Base-by-base conservation (phyloP, 1,284 basidiomycete species). In the Ganoderma resinaceum region DNA sequence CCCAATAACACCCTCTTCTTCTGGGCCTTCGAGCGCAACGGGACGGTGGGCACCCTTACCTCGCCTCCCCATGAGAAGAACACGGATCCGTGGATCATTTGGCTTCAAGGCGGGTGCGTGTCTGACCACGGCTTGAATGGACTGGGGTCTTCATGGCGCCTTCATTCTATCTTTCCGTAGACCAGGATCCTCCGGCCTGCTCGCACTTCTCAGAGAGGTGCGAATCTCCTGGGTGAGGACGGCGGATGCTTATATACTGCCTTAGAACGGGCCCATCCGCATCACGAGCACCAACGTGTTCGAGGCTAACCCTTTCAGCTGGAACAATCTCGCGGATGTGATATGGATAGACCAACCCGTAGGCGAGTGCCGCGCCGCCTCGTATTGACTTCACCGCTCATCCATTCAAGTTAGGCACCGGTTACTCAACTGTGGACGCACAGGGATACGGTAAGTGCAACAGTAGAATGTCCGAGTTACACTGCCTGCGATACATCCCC, bases 261-360 rank as follows among this genome's bases (percentile, higher is more conserved):
- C n/a, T 14, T 12, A 92, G 89, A 92, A 92, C 72, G 91, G 91
- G 5, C 91, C 91, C 1, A 85, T 93, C 61, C 83, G 83, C 4
- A 82, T 92, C 60, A 79, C 90, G 73, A 87, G 87, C 69, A 83
- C 82, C 12, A 78, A 86, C 16, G 81, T 81, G 23, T 75, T 81
- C 9, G 43, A 46, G 23, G 74, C 81, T 8, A 91, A 92, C 71
- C 78, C 83, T 26, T 83, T 86, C 76, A 85, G 86, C 73, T 91
- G 91, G 88, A 79, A 86, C 72, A 84, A 80, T 52, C 76, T 90
- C 40, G 86, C 87, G 1, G 91, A 93, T 78, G 87, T 85, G 67
- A 82, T 92, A 66, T 92, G 89, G 88, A 80, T 92, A 55, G 91
- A 92, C 75, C 90, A 92, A 68, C 91, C 91, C 66, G 91, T 91